Percentiles rank a stretch among this genome's conserved stretches.
Evolutionary conservation across 1,284 basidiomycete genomes (phyloP).

Genomic region (Ceratobasidium sp.): DNA sequence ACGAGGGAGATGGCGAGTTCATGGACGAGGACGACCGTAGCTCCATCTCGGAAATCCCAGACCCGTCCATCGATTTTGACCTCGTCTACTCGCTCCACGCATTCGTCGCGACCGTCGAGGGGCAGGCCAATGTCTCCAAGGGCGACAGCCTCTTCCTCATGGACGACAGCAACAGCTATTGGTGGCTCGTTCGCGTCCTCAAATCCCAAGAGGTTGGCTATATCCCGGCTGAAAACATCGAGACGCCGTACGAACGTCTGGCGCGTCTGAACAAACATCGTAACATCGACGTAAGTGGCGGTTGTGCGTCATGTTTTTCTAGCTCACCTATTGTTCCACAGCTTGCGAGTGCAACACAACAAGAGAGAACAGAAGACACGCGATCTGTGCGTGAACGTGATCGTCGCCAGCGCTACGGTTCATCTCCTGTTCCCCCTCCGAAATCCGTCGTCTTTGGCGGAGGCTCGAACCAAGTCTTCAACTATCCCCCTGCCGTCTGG

Average conservation of each 20-base stretch:
- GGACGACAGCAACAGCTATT: slow-evolving; percentile 97
- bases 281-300: slow-evolving; percentile 86
- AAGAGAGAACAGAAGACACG: slow-evolving; percentile 64
- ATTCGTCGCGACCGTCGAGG: slow-evolving; percentile 94
- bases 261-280: slow-evolving; percentile 96
- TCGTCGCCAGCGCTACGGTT: slow-evolving; percentile 54
- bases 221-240: slow-evolving; percentile 99
- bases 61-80: slow-evolving; percentile 90
- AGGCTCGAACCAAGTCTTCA: slow-evolving; percentile 64
- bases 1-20: slow-evolving; percentile 43
- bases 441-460: slow-evolving; percentile 65
- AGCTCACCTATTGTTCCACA: slow-evolving; percentile 47
- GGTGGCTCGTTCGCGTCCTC: slow-evolving; percentile 96
- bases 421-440: slow-evolving; percentile 58
- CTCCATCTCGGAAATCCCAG: slow-evolving; percentile 83
- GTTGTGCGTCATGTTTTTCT: slow-evolving; percentile 1
- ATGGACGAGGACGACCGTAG: slow-evolving; percentile 52
- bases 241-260: slow-evolving; percentile 95
- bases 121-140: slow-evolving; percentile 95
- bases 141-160: slow-evolving; percentile 92
- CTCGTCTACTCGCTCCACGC: slow-evolving; percentile 90
- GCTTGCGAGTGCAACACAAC: slow-evolving; percentile 78
- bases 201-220: slow-evolving; percentile 99
- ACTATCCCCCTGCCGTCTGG: slow-evolving; percentile 83
- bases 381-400: slow-evolving; percentile 56